Percentiles rank a stretch among this genome's conserved stretches.
These are phyloP conservation scores for Plasmodium coatneyi DNA, from an alignment of 169 alveolate species.

Conservation along the genomic window DNA sequence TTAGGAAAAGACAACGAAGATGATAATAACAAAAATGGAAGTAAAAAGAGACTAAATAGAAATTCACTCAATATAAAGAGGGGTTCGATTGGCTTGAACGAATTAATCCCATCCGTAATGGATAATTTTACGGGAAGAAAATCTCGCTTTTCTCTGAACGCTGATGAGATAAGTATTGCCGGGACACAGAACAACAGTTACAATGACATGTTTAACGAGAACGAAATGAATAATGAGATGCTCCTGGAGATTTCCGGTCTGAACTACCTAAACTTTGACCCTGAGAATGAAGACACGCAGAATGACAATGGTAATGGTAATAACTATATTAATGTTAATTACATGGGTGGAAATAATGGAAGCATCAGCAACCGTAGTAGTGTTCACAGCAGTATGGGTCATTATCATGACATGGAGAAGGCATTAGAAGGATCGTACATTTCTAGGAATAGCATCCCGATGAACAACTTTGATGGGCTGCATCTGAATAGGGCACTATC, in stretches of 20 bases:
- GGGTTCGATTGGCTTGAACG: conserved; percentile 57
- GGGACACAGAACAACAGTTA: conserved; percentile 39
- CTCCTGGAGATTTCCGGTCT: conserved; percentile 56
- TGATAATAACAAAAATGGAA: conserved; percentile 14
- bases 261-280: conserved; percentile 37
- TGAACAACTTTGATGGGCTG: conserved; percentile 45
- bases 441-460: conserved; percentile 62
- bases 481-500: conserved; percentile 38
- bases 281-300: neutral
- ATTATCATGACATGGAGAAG: conserved; percentile 40
- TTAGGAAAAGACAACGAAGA: conserved; percentile 47
- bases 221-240: conserved; percentile 61
- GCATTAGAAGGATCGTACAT: conserved; percentile 53
- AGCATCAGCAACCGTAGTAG: neutral
- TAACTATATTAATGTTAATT: neutral
- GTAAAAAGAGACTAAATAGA: conserved; percentile 45
- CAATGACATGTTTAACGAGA: conserved; percentile 50
- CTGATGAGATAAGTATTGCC: conserved; percentile 72
- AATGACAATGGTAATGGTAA: neutral
- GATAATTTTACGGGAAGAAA: conserved; percentile 53
- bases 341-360: neutral
- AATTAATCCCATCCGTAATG: conserved; percentile 51
- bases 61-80: conserved; percentile 70
- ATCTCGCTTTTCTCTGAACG: conserved; percentile 61
- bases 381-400: neutral